Evolutionary conservation across 768 basidiomycete genomes (phyloP).

Genomic region (Mycena rebaudengoi): DNA sequence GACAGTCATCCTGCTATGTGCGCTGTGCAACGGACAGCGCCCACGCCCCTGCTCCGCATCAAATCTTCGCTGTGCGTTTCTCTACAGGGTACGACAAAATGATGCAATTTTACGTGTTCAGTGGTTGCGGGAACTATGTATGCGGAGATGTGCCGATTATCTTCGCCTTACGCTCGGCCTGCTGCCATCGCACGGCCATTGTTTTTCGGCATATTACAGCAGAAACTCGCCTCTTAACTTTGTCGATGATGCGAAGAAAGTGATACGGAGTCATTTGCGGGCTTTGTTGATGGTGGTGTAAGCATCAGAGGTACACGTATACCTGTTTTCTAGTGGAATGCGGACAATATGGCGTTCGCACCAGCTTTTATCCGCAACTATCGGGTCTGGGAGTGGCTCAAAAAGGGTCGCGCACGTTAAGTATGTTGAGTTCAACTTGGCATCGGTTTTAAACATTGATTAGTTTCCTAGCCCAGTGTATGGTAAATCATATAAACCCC

Average conservation of each 20-base stretch:
- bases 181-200: slow-evolving; percentile 48
- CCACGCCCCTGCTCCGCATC: slow-evolving; percentile 5
- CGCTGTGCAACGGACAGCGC: slow-evolving; percentile 8
- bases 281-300: slow-evolving; percentile 7
- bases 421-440: background rate
- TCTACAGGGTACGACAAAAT: background rate
- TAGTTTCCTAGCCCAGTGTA: slow-evolving; percentile 52
- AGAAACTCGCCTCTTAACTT: slow-evolving; percentile 15
- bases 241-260: slow-evolving; percentile 10
- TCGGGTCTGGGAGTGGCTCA: slow-evolving; percentile 46
- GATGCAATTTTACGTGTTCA: slow-evolving; percentile 57
- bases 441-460: background rate
- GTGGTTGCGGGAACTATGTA: slow-evolving; percentile 56
- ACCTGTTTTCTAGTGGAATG: slow-evolving; percentile 60
- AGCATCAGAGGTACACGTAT: slow-evolving; percentile 48
- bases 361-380: slow-evolving; percentile 43
- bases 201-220: slow-evolving; percentile 42
- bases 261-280: slow-evolving; percentile 15
- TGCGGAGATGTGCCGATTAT: slow-evolving; percentile 47
- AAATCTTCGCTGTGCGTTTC: slow-evolving; percentile 20
- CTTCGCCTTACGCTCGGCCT: slow-evolving; percentile 55
- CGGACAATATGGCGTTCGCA: slow-evolving; percentile 61
- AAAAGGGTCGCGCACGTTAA: slow-evolving; percentile 49
- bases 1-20: slow-evolving; percentile 12
- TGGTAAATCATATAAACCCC: slow-evolving; percentile 60